Percentiles rank a stretch among this genome's conserved stretches.
These are phyloP conservation scores for Herpotrichia juniperi DNA, from an alignment of 2,329 filamentous ascomycete species.

Conservation along the genomic window DNA sequence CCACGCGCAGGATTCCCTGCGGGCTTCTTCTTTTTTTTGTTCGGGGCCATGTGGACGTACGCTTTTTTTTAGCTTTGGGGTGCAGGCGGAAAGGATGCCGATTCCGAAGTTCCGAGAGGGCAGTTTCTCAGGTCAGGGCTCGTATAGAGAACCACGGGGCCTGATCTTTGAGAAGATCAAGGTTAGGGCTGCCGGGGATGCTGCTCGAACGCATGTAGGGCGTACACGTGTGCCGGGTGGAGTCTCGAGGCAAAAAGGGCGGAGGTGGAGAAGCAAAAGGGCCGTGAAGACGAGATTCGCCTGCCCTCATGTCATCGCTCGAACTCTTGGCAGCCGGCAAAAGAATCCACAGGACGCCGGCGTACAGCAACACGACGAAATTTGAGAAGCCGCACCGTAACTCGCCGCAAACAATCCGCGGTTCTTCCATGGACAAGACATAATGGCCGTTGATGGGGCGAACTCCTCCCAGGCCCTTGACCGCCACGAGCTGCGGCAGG, in stretches of 20 bases:
- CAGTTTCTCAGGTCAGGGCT: not conserved
- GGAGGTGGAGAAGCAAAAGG: constrained; percentile 6
- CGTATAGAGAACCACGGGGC: constrained; percentile 44
- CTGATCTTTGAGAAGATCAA: constrained; percentile 43
- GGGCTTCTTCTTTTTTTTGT: constrained; percentile 85
- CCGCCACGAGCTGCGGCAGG: constrained; percentile 46
- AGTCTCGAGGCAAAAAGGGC: constrained; percentile 14
- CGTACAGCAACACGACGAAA: constrained; percentile 21
- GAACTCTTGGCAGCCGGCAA: constrained; percentile 32
- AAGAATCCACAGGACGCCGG: constrained; percentile 26
- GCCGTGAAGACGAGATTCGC: constrained; percentile 22
- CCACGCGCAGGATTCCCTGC: constrained; percentile 86
- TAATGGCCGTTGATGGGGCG: constrained; percentile 46
- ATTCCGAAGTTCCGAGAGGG: not conserved
- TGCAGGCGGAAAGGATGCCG: not conserved
- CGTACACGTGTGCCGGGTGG: constrained; percentile 9
- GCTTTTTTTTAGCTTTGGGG: not conserved
- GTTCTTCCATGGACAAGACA: constrained; percentile 35
- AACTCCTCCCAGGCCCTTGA: constrained; percentile 37
- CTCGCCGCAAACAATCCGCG: constrained; percentile 20
- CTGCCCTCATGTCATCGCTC: constrained; percentile 22
- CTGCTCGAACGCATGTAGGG: constrained; percentile 41
- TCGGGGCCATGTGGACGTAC: constrained; percentile 1
- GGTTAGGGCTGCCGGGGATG: constrained; percentile 31
- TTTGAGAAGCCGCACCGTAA: constrained; percentile 30